Base-by-base conservation (phyloP, 1,284 basidiomycete genomes). In the Malassezia japonica region DNA sequence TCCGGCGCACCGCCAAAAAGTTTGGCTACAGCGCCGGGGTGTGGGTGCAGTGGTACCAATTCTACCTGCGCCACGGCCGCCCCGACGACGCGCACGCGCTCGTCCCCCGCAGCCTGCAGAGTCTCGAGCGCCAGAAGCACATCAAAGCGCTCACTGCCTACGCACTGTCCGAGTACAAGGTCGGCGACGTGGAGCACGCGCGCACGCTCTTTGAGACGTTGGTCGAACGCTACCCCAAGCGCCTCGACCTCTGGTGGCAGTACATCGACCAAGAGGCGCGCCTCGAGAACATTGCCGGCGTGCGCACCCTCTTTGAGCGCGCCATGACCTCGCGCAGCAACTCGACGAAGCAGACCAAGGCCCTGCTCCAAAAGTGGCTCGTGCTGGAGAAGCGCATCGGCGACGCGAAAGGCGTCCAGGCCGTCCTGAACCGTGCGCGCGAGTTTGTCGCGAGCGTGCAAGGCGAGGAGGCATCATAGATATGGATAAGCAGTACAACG, bases 141-240 rank as follows among this genome's bases (percentile, higher is more conserved):
- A 77, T 98, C 60, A 89, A 91, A 75, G 91, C 86, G 1, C 91
- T 96, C 59, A 85, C 86, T 34, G 86, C 85, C 65, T 95, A 96
- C 71, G 91, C 91, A 1, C 84, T 94, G 65, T 77, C 94, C 28
- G 94, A 99, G 74, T 99, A 95, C 76, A 90, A 86, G 73, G 76
- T 86, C 27, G 94, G 91, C 12, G 91, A 96, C 59, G 78, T 87
- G 1, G 94, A 99, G 74, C 82, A 92, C 41, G 94, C 90, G 18
- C 85, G 86, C 69, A 96, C 92, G 0, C 80, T 99, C 48, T 98
- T 95, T 57, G 94, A 98, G 73, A 94, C 92, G 31, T 86, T 99
- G 49, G 79, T 98, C 25, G 88, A 92, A 70, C 86, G 84, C 13
- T 87, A 95, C 75, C 84, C 90, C 2, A 95, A 91, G 74, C 82